phyloP scores from a whole-genome alignment of 2,329 filamentous ascomycete species.

The Mariannaea elegans region DNA sequence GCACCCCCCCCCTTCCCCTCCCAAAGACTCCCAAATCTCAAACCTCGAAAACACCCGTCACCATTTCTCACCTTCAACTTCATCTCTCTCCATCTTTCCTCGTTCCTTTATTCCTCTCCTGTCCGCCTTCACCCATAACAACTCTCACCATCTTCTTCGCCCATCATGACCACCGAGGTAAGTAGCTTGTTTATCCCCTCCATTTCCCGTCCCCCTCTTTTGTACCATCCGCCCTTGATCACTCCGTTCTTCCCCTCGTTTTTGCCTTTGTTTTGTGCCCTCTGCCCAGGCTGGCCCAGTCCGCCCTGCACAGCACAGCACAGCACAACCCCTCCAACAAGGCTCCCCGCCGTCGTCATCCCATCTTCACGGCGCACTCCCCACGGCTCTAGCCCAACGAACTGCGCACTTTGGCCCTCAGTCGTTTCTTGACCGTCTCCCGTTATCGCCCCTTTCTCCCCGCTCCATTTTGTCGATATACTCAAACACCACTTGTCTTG shows the following conservation, averaged over 20 bases:
- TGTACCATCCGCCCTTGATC: constrained; percentile 12
- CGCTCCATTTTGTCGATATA: constrained; percentile 5
- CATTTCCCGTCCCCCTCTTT: constrained; percentile 12
- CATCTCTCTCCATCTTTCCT: constrained; percentile 29
- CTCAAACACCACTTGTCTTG: not conserved
- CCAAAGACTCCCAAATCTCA: constrained; percentile 39
- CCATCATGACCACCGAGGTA: constrained; percentile 49
- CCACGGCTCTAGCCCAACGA: not conserved
- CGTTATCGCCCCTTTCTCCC: constrained; percentile 19
- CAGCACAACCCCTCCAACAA: constrained; percentile 38
- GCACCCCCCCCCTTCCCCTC: constrained; percentile 32
- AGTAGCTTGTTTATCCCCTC: constrained; percentile 18
- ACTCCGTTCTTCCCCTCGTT: constrained; percentile 10
- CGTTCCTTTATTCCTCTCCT: constrained; percentile 29
- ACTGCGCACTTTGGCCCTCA: not conserved
- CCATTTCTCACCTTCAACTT: constrained; percentile 31
- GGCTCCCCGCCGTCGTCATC: constrained; percentile 3
- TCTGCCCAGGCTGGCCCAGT: constrained; percentile 32
- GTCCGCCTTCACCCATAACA: constrained; percentile 30
- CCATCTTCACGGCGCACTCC: constrained; percentile 10
- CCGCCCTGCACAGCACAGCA: constrained; percentile 4
- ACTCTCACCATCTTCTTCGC: constrained; percentile 27
- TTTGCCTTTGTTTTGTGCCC: constrained; percentile 23
- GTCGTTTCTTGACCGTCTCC: constrained; percentile 13
- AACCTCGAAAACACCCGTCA: constrained; percentile 37